A percentile compares a stretch with the other conserved stretches of the same genome.
Conservation (phyloP, 2,329 filamentous ascomycete genomes). For the Colletotrichum gigasporum region DNA sequence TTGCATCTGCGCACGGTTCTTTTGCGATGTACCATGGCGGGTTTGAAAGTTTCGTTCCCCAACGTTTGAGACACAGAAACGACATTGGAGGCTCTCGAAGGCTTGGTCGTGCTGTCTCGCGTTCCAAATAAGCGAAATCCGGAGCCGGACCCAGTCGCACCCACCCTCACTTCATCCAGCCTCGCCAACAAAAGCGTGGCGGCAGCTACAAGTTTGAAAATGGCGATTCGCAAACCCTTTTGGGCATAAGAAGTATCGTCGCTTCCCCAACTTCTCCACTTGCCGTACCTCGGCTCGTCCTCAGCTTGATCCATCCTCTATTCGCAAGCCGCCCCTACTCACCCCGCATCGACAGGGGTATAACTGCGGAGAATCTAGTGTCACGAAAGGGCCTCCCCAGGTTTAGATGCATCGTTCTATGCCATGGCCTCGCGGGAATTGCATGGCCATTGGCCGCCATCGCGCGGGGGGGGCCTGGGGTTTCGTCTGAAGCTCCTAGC, state of each 20-base stretch:
- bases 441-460: constrained; percentile 9
- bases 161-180: background rate
- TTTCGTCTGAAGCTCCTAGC: constrained; percentile 3
- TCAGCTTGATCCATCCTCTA: background rate
- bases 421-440: constrained; percentile 9
- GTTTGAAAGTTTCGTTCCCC: background rate
- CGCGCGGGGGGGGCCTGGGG: constrained; percentile 7
- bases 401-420: constrained; percentile 10
- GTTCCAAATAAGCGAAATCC: background rate
- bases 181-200: background rate
- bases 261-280: constrained; percentile 10
- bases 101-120: background rate
- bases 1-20: background rate
- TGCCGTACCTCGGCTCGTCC: constrained; percentile 14
- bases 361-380: constrained; percentile 19
- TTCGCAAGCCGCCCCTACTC: background rate
- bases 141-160: background rate
- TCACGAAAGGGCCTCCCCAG: constrained; percentile 16
- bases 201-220: background rate
- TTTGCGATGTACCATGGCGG: background rate
- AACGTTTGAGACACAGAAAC: background rate
- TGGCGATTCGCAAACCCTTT: constrained; percentile 26
- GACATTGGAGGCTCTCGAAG: background rate
- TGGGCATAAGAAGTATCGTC: constrained; percentile 1
- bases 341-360: constrained; percentile 28